Base-by-base conservation (phyloP, 2,329 filamentous ascomycete species). In the Colletotrichum chrysophilum region DNA sequence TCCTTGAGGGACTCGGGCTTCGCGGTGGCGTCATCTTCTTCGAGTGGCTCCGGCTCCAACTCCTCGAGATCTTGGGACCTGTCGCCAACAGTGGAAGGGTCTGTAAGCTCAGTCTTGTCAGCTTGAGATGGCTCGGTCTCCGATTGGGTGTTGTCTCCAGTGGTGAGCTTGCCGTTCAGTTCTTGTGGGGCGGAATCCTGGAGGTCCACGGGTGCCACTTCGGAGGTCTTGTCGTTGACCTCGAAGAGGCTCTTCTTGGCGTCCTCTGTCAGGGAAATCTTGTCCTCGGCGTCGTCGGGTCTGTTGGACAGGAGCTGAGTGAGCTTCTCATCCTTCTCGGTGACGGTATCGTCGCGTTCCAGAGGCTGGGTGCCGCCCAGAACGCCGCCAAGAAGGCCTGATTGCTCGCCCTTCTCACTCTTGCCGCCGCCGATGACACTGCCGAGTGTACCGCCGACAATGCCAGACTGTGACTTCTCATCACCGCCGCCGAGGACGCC, bases 211-310 rank as follows among this genome's bases (percentile, higher is more conserved):
- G 77, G 77, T 16, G 77, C 77, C 21, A 69, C 75, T 21, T 78
- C 76, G 12, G 75, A 77, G 8, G 77, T 74, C 21, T 75, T 77
- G 48, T 78, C 74, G 26, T 75, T 74, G 7, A 26, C 60, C 26
- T 75, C 74, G 48, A 78, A 78, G 4, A 78, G 77, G 43, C 70
- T 75, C 21, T 74, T 75, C 75, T 78, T 77, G 12, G 77, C 77
- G 52, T 77, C 66, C 26, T 78, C 76, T 7, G 69, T 74, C 5
- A 76, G 7, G 13, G 67, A 62, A 13, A 60, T 36, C 28, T 77
- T 77, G 18, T 78, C 75, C 36, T 66, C 72, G 2, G 32, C 43
- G 9, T 77, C 72, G 6, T 75, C 73, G 10, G 70, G 66, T 32
- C 71, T 75, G 13, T 77, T 55, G 16, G 71, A 70, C 5, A 78